These are phyloP conservation scores for Paracamarosporium sp. DNA, from an alignment of 2,329 filamentous ascomycete genomes.

Conservation along the genomic window DNA sequence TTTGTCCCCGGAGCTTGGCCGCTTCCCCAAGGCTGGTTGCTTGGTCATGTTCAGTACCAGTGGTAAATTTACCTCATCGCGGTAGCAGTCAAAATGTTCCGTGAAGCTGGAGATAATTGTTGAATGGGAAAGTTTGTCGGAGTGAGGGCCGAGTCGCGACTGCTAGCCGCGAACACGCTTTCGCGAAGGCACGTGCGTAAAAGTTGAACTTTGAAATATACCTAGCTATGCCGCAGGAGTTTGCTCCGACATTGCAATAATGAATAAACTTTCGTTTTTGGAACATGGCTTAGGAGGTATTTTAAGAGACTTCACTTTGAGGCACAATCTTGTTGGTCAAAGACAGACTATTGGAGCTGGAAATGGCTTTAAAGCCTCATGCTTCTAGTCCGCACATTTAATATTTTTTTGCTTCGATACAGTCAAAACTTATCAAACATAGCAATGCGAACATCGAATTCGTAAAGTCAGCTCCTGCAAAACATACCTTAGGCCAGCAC, in stretches of 20 bases:
- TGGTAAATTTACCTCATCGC: conserved; percentile 9
- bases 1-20: conserved; percentile 47
- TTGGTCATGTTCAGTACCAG: conserved; percentile 23
- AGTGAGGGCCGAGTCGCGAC: conserved; percentile 6
- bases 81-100: background rate
- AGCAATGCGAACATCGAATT: no score
- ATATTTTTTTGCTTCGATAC: no score
- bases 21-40: conserved; percentile 35
- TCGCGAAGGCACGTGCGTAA: conserved; percentile 42
- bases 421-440: no score
- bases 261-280: background rate
- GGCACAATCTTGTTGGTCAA: no score
- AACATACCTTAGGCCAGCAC: no score
- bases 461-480: no score
- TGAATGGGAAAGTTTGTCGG: background rate
- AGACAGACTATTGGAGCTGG: no score
- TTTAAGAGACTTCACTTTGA: no score
- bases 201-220: background rate
- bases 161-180: conserved; percentile 26
- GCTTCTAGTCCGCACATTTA: no score
- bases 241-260: background rate
- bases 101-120: background rate
- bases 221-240: background rate
- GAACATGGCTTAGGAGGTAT: background rate
- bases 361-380: no score